Evolutionary conservation across 257 asterid species (phyloP).

Genomic region (Linderniella brevidens): DNA sequence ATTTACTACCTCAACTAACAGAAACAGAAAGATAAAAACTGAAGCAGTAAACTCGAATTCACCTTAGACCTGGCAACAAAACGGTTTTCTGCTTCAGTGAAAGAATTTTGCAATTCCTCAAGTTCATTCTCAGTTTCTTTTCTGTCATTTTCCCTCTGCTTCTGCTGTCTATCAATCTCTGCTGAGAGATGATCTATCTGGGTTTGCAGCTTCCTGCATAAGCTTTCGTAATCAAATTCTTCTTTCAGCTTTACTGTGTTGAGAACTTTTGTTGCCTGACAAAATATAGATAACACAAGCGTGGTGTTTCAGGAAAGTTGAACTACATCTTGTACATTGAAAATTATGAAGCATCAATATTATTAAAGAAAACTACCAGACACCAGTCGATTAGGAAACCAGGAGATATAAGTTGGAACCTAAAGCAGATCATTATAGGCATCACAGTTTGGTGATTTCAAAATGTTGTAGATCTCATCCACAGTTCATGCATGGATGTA

Average conservation of each 20-base stretch:
- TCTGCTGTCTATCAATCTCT: constrained; percentile 83
- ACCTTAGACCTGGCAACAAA: constrained; percentile 65
- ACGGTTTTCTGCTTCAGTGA: constrained; percentile 44
- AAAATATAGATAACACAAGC: not conserved
- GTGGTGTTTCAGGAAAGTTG: too few relatives aligned
- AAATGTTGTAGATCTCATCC: too few relatives aligned
- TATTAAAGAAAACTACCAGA: constrained; percentile 15
- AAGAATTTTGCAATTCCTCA: constrained; percentile 33
- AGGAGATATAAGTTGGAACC: too few relatives aligned
- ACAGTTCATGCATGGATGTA: too few relatives aligned
- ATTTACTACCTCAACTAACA: not conserved
- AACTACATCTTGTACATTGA: too few relatives aligned
- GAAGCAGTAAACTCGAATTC: constrained; percentile 9
- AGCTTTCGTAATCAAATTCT: constrained; percentile 89
- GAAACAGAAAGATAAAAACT: not conserved
- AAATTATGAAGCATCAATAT: too few relatives aligned
- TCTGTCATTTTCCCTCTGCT: constrained; percentile 59
- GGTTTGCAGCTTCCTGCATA: constrained; percentile 70
- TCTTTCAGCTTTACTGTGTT: constrained; percentile 97
- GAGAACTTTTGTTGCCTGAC: constrained; percentile 99
- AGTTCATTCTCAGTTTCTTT: constrained; percentile 39
- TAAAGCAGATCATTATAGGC: too few relatives aligned
- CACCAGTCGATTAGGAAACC: constrained; percentile 11
- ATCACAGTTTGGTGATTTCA: too few relatives aligned
- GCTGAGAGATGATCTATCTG: constrained; percentile 79